A percentile compares a stretch with the other conserved stretches of the same genome.
phyloP scores from a whole-genome alignment of 352 stramenopile genomes.

The Phytophthora europaea region DNA sequence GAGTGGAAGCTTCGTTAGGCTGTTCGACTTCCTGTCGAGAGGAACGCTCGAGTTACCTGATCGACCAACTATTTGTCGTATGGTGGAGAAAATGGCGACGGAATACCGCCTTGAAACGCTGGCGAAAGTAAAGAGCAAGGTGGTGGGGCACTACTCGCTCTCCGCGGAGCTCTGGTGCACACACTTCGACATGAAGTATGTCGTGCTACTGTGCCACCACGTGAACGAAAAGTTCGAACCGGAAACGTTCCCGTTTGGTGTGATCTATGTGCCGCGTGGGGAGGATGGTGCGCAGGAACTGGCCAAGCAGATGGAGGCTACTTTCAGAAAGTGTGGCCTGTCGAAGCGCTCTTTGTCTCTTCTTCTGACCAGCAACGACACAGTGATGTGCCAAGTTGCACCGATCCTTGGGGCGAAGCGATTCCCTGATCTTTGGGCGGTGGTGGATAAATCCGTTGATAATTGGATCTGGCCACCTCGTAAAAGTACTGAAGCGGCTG shows the following conservation, averaged over 20 bases:
- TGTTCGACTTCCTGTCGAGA: slow-evolving; percentile 10
- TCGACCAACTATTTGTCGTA: slow-evolving; percentile 11
- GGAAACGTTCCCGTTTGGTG: slow-evolving; percentile 7
- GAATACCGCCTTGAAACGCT: slow-evolving; percentile 9
- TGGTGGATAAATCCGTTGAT: background rate
- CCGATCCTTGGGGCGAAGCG: slow-evolving; percentile 3
- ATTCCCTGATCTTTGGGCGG: slow-evolving; percentile 21
- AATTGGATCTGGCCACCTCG: slow-evolving; percentile 5
- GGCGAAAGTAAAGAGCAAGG: background rate
- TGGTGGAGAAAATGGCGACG: slow-evolving; percentile 18
- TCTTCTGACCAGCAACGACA: slow-evolving; percentile 21
- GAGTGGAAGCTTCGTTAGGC: background rate
- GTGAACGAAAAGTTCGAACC: slow-evolving; percentile 15
- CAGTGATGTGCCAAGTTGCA: slow-evolving; percentile 8
- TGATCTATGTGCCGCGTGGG: background rate
- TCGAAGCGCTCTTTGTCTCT: slow-evolving; percentile 9
- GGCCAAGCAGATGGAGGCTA: background rate
- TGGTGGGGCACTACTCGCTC: slow-evolving; percentile 9
- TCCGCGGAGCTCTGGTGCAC: slow-evolving; percentile 18
- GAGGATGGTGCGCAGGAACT: slow-evolving; percentile 7
- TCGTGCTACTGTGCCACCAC: slow-evolving; percentile 20
- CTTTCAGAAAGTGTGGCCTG: slow-evolving; percentile 10
- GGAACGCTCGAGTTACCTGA: slow-evolving; percentile 5
- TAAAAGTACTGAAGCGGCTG: background rate
- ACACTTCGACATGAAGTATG: slow-evolving; percentile 7